Percentiles rank a stretch among this genome's conserved stretches.
Evolutionary conservation across 2,329 filamentous ascomycete species (phyloP).

Genomic region (Reticulascus tulasneorum): DNA sequence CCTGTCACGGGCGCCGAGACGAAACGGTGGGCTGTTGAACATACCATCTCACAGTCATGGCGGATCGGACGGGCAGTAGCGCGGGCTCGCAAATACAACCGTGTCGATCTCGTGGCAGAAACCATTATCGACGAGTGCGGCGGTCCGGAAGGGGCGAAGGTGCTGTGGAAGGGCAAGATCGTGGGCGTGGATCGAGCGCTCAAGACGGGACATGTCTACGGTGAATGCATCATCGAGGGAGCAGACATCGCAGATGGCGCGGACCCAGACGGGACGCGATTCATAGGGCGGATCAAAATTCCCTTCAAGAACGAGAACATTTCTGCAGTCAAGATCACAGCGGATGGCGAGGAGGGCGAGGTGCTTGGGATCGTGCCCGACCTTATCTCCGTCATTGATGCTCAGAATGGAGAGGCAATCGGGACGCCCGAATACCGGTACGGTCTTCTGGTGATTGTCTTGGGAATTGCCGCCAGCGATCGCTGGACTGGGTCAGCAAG

Average conservation of each 20-base stretch:
- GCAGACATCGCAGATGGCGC: conserved; percentile 33
- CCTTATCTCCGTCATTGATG: conserved; percentile 51
- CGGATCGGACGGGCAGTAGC: conserved; percentile 58
- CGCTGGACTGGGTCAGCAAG: conserved; percentile 40
- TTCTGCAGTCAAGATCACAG: conserved; percentile 39
- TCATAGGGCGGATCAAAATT: conserved; percentile 53
- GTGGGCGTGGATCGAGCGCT: conserved; percentile 54
- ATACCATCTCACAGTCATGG: conserved; percentile 52
- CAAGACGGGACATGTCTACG: conserved; percentile 55
- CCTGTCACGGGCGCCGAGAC: conserved; percentile 46
- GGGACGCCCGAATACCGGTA: conserved; percentile 55
- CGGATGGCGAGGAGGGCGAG: conserved; percentile 30
- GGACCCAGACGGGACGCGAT: conserved; percentile 15
- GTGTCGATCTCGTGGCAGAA: conserved; percentile 50
- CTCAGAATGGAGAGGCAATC: conserved; percentile 53
- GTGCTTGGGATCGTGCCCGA: conserved; percentile 53
- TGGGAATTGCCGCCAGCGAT: conserved; percentile 42
- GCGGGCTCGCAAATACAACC: conserved; percentile 42
- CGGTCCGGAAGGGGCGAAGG: conserved; percentile 45
- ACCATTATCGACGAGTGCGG: conserved; percentile 56
- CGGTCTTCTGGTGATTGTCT: conserved; percentile 45
- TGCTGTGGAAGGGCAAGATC: conserved; percentile 62
- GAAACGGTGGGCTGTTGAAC: conserved; percentile 46
- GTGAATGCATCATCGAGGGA: conserved; percentile 53
- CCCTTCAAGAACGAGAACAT: conserved; percentile 75